Base-by-base conservation (phyloP, 768 basidiomycete genomes). In the Lepiota venenata region DNA sequence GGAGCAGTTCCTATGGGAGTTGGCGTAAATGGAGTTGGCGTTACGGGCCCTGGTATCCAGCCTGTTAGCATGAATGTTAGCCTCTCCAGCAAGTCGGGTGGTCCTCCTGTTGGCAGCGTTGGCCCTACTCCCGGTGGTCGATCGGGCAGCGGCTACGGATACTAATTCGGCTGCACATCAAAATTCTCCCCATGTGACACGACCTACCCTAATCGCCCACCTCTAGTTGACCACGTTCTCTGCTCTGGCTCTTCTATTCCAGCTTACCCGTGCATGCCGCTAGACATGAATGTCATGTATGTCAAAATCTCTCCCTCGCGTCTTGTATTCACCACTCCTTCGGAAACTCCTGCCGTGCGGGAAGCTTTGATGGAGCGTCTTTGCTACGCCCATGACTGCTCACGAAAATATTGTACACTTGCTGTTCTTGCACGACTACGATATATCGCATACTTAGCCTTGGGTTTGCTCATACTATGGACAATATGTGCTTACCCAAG, bases 41-140 rank as follows among this genome's bases (percentile, higher is more conserved):
- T 64, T 29, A 64, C 61, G n/a, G 66, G 65, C 12, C 64, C 66
- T n/a, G 65, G 66, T 22, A 69, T 66, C 10, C 76, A 74, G 44
- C 75, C 76, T 14, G 73, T 78, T 29, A 73, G 75, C 60, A 76
- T 78, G 73, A 76, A 73, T 55, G 75, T 78, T 37, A 73, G 63
- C 59, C 63, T 78, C 12, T 56, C 64, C 8, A 58, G 55, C 38
- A 67, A 67, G 47, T 62, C 65, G 7, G 67, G 65, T 21, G 64
- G 62, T 56, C 38, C 63, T 25, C 51, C 52, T 46, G 52, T 54
- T 16, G 45, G 45, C 25, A 54, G 52, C 25, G 52, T 54, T 9
- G 52, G 44, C 52, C 38, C 52, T 47, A 27, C 37, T 38, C n/a
- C 44, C 27, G 45, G 52, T 38, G 32, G 61, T 60, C 46, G 64